Base-by-base conservation (phyloP, 371 early-diverging fungal species). In the Capillidium heterosporum region DNA sequence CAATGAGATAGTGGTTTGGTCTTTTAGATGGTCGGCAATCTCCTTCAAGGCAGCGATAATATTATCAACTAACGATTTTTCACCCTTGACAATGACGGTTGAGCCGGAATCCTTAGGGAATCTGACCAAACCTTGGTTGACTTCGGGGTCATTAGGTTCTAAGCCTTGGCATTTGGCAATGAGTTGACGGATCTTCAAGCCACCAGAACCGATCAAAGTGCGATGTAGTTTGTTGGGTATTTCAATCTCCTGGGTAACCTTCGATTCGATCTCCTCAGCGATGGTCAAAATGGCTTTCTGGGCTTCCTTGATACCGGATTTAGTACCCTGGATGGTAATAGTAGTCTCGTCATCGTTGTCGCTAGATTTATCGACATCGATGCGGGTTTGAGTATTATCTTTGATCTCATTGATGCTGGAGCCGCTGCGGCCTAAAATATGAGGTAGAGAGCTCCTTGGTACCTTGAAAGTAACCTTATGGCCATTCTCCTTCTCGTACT, bases 181-280 rank as follows among this genome's bases (percentile, higher is more conserved):
- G 28, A 87, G 67, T 44, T 75, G 74, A 39, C 80, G 77, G 48
- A 88, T 76, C 44, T 73, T 67, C n/a, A 71, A 59, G 32, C 89
- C 89, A 43, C 73, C 75, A 11, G 82, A 67, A 1, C 91, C 91
- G 56, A 89, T 91, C 61, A 91, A 67, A 59, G 70, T 68, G 53
- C 79, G 77, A 70, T 91, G 91, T 59, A 85, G 65, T 56, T 69
- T 71, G 48, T 62, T 63, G 23, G 80, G 76, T 42, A 91, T 75
- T 1, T 52, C 28, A 7, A 89, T 57, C 11, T 61, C 60, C n/a
- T 65, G 65, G 35, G 70, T 75, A 7, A 63, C 65, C 57, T 70
- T 73, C 0, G 69, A 54, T 60, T 72, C 69, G 52, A 73, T 76
- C 48, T 76, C 78, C 28, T 61, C 60, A 1, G 77, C 66, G 32